Base-by-base conservation (phyloP, 495 filamentous ascomycete species). In the Xylaria grammica region DNA sequence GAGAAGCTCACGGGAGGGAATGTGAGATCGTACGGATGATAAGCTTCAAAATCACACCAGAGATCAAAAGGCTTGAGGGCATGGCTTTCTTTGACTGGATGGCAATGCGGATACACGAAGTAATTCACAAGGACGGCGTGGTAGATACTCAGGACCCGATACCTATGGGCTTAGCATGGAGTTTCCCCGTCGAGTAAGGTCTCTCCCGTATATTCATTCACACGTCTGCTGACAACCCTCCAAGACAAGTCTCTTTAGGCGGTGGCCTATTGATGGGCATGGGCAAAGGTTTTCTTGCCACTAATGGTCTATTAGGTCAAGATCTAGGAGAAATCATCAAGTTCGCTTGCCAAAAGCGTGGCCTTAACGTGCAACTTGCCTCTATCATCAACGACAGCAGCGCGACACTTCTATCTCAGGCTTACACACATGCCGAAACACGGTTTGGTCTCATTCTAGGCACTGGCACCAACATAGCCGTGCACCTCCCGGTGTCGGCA, bases 301-400 rank as follows among this genome's bases (percentile, higher is more conserved):
- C 78, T 10, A 77, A 77, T 30, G 83, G 81, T 5, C 75, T 86
- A 2, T 56, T 86, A 0, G 82, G 82, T 8, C 69, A 83, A 48
- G 82, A 85, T 65, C 69, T 86, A 0, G 82, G 80, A 6, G 78
- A 82, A n/a, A 76, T 85, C 9, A 84, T 84, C 58, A 74, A 80
- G 64, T 69, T 73, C n/a, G 77, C 82, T 5, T 82, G 83, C 74
- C 60, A 65, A 54, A 70, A 75, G 49, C 69, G 72, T 56, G 74
- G 74, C 51, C 73, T 86, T 0, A 76, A 80, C 53, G 79, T 95
- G 38, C 85, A 89, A 61, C 88, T 95, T 44, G 81, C 85, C 20
- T 90, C 92, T 32, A 94, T 95, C 65, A 89, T 92, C 50, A 96
- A 96, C 75, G 92, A 96, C 70, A 88, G 90, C 2, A 88, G 90